A percentile compares a stretch with the other conserved stretches of the same genome.
phyloP scores from a whole-genome alignment of 73 alveolate species.

The Tetrahymena thermophila region DNA sequence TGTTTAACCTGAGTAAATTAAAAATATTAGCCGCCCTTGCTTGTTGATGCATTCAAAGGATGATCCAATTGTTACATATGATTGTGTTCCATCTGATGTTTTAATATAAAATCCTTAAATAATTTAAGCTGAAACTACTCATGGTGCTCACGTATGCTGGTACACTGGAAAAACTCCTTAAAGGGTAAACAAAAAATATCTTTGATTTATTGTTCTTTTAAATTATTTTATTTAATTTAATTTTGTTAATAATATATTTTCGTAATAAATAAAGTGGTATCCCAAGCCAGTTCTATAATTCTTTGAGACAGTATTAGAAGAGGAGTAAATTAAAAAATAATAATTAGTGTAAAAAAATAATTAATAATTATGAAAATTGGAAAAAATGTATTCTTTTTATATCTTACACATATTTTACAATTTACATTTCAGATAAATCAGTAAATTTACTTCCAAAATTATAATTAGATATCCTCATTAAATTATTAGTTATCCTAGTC shows the following conservation, averaged over 20 bases:
- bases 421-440: too few relatives aligned
- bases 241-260: not conserved
- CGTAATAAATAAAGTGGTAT: not conserved
- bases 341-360: not conserved
- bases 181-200: conserved; percentile 9
- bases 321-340: not conserved
- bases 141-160: conserved; percentile 45
- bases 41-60: conserved; percentile 29
- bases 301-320: not conserved
- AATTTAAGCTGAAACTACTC: conserved; percentile 9
- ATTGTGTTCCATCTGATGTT: conserved; percentile 9
- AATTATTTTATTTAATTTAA: not conserved
- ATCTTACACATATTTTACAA: too few relatives aligned
- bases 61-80: conserved; percentile 39
- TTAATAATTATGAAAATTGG: not conserved
- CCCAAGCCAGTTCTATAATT: not conserved
- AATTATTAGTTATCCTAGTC: too few relatives aligned
- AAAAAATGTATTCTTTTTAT: too few relatives aligned
- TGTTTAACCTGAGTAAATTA: conserved; percentile 1
- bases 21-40: conserved; percentile 9
- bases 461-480: too few relatives aligned
- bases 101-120: conserved; percentile 13
- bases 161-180: conserved; percentile 26
- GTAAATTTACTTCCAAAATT: too few relatives aligned
- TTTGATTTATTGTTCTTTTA: not conserved